Evolutionary conservation across 2,329 filamentous ascomycete species (phyloP), one percentile per base, ranked within the genome.

Genomic region (Thermomyces lanuginosus): DNA sequence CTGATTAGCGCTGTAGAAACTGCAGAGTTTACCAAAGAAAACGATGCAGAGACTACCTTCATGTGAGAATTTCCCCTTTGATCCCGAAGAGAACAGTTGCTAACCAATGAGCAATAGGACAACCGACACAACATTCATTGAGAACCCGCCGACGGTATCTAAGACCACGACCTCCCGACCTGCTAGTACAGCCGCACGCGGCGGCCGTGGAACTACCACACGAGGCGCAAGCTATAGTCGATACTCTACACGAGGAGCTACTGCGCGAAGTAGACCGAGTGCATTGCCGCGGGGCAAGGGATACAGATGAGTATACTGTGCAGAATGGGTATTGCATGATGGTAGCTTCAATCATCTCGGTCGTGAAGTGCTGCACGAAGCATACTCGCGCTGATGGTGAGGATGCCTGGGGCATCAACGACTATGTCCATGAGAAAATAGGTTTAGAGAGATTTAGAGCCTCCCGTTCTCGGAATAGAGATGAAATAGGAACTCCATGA

Each of bases 71-170:
- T 22, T 14, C 4, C 14, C 10, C 16, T 21, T 6, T 9, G 19
- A 26, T 27, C 18, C 23, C 17, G 7, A 13, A 24, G 18, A 27
- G 27, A 10, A 27, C 29, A 13, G 19, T 27, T 2, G 9, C 16
- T 27, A 4, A 8, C 22, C 26, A 22, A 26, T 15, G 14, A 12
- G 7, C 15, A 36, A 4, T 39, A 86, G 79, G 65, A 92, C 84
- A 13, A 92, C 81, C 7, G 83, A 92, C 46, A 91, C 77, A 4
- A 81, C 80, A 1, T 93, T 92, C 45, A 72, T 92, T 30, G 82
- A 92, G 17, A 80, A 92, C 42, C 84, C 83, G 5, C 65, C 66
- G 3, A 55, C 51, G 26, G 49, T 44, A 8, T 33, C 43, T 4
- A 66, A 64, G 19, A 60, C 56, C 16, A 69, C 52, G 2, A 48